phyloP scores from a whole-genome alignment of 2,329 filamentous ascomycete species.

The Microdochium bolleyi region DNA sequence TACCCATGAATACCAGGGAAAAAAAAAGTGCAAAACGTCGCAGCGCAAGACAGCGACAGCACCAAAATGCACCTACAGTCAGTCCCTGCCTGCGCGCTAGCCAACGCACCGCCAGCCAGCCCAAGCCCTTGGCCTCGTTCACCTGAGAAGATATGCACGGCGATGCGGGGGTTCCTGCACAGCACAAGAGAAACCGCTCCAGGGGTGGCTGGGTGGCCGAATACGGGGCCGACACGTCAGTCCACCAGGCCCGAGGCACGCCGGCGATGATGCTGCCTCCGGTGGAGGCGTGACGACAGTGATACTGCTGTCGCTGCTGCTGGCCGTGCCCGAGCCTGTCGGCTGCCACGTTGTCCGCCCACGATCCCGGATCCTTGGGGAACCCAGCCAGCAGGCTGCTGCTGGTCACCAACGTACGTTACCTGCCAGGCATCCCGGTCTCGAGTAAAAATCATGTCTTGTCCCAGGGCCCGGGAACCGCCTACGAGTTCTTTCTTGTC shows the following conservation, averaged over 20 bases:
- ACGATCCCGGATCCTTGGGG: background rate
- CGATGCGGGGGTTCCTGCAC: background rate
- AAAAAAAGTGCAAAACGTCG: background rate
- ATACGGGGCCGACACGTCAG: slow-evolving; percentile 1
- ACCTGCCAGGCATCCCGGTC: no score
- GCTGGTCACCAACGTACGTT: no score
- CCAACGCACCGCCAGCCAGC: background rate
- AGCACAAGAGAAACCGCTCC: background rate
- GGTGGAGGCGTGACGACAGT: background rate
- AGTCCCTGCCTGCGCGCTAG: background rate
- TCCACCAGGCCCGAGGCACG: background rate
- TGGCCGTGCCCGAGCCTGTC: background rate
- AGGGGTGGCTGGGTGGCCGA: background rate
- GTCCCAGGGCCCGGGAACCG: no score
- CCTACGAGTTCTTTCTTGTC: no score
- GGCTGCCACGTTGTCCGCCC: background rate
- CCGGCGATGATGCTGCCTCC: background rate
- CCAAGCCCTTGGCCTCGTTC: background rate
- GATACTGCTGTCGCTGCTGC: background rate
- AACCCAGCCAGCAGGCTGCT: no score
- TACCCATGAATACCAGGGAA: background rate
- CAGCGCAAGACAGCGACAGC: background rate
- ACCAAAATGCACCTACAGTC: background rate
- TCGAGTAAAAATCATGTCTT: no score
- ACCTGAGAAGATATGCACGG: background rate